A percentile compares a stretch with the other conserved stretches of the same genome.
phyloP scores from a whole-genome alignment of 1,284 basidiomycete genomes.

The Veloporphyrellus conicus region DNA sequence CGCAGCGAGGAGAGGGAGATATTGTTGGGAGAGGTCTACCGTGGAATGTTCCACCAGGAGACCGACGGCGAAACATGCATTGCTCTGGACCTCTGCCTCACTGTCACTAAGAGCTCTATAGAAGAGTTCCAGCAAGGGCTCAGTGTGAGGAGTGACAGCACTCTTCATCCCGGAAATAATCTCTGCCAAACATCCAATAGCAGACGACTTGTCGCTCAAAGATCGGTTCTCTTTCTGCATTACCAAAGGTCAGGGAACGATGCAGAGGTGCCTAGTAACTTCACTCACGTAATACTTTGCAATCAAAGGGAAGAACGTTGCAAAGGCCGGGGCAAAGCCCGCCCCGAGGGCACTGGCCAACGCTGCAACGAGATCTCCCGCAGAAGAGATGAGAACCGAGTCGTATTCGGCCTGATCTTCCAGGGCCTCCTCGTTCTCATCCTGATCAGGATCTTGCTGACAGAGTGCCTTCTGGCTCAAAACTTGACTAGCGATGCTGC shows the following conservation, averaged over 20 bases:
- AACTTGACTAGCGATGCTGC: constrained; percentile 70
- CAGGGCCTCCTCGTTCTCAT: constrained; percentile 75
- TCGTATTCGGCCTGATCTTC: constrained; percentile 95
- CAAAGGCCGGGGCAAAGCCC: constrained; percentile 85
- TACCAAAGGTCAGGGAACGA: constrained; percentile 9
- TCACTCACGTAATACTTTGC: constrained; percentile 85
- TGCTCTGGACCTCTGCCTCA: constrained; percentile 91
- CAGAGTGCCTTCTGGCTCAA: constrained; percentile 91
- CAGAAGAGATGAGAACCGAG: constrained; percentile 90
- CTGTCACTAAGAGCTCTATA: constrained; percentile 79
- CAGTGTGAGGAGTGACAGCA: constrained; percentile 83
- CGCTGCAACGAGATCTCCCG: constrained; percentile 90
- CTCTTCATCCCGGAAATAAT: constrained; percentile 91
- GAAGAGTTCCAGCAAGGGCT: constrained; percentile 80
- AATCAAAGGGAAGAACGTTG: constrained; percentile 85
- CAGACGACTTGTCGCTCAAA: constrained; percentile 86
- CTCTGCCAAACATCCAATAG: constrained; percentile 93
- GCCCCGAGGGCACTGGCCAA: constrained; percentile 82
- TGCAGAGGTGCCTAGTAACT: background rate
- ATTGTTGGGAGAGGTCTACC: constrained; percentile 82
- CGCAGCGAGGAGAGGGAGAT: constrained; percentile 71
- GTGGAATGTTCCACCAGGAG: constrained; percentile 88
- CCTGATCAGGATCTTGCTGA: constrained; percentile 95
- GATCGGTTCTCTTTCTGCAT: constrained; percentile 78
- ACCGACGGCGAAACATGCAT: constrained; percentile 93